Base-by-base conservation (phyloP, 2,329 filamentous ascomycete species). In the Xylariaceae sp. region DNA sequence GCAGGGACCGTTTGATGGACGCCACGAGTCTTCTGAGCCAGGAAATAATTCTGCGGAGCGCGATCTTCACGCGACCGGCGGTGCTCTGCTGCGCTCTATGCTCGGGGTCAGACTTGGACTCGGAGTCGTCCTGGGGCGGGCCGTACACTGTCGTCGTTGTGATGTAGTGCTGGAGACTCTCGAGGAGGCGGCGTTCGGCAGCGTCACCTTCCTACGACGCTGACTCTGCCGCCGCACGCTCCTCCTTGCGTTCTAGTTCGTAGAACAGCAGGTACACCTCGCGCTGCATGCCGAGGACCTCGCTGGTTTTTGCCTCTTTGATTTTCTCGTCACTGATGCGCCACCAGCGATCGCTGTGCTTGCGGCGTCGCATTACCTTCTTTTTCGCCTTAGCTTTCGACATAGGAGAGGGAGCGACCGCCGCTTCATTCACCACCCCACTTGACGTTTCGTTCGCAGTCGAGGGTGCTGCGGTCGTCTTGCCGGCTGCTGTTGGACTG, bases 191-290 rank as follows among this genome's bases (percentile, higher is more conserved):
- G 26, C 49, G 6, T n/a, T 10, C 20, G 23, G 20, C 40, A 43
- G 20, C 23, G 12, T 37, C 23, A 12, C 26, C 43, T n/a, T 26
- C 12, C 43, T n/a, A 18, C 46, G 14, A 20, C 19, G 29, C 41
- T 20, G 19, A 21, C 18, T 20, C 20, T 32, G 19, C 40, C 10
- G 32, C 7, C 32, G 44, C 44, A n/a, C 16, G 19, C 23, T 12
- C 14, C 12, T 16, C 7, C 29, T 61, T 57, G 75, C 73, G 64
- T 79, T 93, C 89, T 66, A 96, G 77, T 78, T 98, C 93, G 74
- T 99, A 99, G 73, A 99, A 99, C 49, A 99, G 75, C 70, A 99
- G 77, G 73, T 99, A 99, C 0, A 98, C 93, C 74, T 99, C 95
- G 67, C 88, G 89, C 75, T 97, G 92, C 92, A 97, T 96, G 7